These are phyloP conservation scores for Xerocomellus chrysenteron DNA, from an alignment of 768 basidiomycete species.

Conservation along the genomic window DNA sequence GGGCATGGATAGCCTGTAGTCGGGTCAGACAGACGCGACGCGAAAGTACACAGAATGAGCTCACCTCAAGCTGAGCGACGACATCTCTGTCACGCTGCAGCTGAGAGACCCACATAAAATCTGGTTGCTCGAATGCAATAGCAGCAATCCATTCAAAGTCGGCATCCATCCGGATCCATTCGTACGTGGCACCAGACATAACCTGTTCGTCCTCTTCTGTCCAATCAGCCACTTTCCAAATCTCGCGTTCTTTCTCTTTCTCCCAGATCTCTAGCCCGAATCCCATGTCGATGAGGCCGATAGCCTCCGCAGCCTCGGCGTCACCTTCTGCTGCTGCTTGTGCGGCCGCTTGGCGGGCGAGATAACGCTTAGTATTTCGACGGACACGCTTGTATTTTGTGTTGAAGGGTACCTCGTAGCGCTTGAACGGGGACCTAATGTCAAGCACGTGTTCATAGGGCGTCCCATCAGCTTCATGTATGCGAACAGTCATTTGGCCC, in stretches of 20 bases:
- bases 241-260: conserved; percentile 87
- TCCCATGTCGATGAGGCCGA: conserved; percentile 91
- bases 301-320: conserved; percentile 87
- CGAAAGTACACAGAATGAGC: conserved; percentile 21
- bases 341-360: conserved; percentile 89
- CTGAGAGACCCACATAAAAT: conserved; percentile 99
- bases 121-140: conserved; percentile 90
- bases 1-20: conserved; percentile 86
- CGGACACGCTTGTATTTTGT: conserved; percentile 98
- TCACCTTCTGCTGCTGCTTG: conserved; percentile 93
- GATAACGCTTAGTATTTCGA: conserved; percentile 92
- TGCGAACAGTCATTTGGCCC: conserved; percentile 98
- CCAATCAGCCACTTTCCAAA: conserved; percentile 98
- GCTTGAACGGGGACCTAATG: conserved; percentile 82
- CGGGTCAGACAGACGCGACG: conserved; percentile 10
- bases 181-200: conserved; percentile 96
- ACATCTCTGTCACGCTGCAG: conserved; percentile 95
- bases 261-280: conserved; percentile 96
- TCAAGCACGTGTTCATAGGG: conserved; percentile 98
- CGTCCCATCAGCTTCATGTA: conserved; percentile 98
- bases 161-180: conserved; percentile 99
- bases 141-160: conserved; percentile 99
- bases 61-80: conserved; percentile 92
- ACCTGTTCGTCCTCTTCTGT: conserved; percentile 91
- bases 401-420: conserved; percentile 98